Conservation (phyloP, 208 protist species). For the Leishmania martiniquensis region DNA sequence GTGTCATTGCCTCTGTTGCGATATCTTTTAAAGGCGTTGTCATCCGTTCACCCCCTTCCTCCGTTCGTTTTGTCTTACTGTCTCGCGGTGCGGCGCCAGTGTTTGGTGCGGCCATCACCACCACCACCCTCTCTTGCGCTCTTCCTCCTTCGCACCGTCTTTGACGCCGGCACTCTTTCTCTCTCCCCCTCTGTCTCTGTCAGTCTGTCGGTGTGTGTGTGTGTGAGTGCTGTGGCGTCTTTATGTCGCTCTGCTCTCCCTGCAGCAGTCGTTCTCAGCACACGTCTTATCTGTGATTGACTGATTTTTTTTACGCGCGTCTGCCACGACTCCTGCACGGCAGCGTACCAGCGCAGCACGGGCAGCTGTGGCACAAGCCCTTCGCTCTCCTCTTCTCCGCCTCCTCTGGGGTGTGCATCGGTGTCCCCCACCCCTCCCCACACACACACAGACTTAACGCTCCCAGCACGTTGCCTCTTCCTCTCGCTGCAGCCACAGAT, state of each 20-base stretch:
- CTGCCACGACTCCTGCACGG: not conserved
- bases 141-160: not conserved
- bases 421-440: not conserved
- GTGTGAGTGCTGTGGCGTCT: not conserved
- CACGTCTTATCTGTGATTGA: slow-evolving; percentile 10
- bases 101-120: not conserved
- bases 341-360: not conserved
- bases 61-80: slow-evolving; percentile 2
- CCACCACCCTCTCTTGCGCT: not conserved
- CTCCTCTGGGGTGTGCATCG: not conserved
- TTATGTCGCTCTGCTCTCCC: not conserved
- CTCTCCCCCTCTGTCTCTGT: too few relatives aligned
- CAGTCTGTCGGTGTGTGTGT: too few relatives aligned
- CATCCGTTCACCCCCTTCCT: not conserved
- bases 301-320: not conserved
- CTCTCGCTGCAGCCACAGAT: not conserved
- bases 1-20: not conserved
- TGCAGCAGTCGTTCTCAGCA: not conserved
- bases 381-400: not conserved
- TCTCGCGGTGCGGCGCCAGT: not conserved
- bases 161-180: too few relatives aligned
- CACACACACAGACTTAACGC: too few relatives aligned
- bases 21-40: slow-evolving; percentile 9
- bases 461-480: too few relatives aligned
- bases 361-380: not conserved